Base-by-base conservation (phyloP, 495 filamentous ascomycete species). In the Podospora australis region DNA sequence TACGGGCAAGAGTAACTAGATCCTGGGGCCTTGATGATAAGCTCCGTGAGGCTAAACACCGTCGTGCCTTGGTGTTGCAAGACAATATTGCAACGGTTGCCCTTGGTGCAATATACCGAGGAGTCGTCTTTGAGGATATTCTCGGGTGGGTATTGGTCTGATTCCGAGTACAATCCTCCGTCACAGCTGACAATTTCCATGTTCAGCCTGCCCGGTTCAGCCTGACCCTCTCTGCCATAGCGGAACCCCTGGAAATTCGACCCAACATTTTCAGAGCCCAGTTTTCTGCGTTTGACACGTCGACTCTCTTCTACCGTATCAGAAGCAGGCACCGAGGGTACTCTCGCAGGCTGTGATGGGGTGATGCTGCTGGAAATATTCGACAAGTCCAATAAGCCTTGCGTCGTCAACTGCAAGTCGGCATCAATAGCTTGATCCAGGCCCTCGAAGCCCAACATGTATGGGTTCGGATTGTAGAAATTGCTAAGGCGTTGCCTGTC, bases 181-280 rank as follows among this genome's bases (percentile, higher is more conserved):
- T 96, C 91, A 58, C 90, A 97, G 71, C 79, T 88, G 14, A 82
- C 78, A 44, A 96, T 78, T 59, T 92, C 84, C 87, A 96, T 90
- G 48, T 76, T 81, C 48, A 96, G 65, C 50, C 77, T 71, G 10
- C 88, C 88, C 0, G 88, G 77, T 26, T 90, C 84, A 5, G 90
- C 83, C 59, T 95, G 89, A 14, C 90, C 90, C 59, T 80, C 86
- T 54, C 81, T 79, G 2, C 88, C 90, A 52, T 95, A 95, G 46
- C 75, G 79, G 44, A 90, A 83, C 4, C 75, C 77, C 39, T 72
- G 71, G 19, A 78, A 71, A 11, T 71, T 72, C 26, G 77, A 65
- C 6, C 67, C 59, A 9, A 70, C 54, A 46, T 70, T 71, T 44
- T 88, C 84, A 5, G 77, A 66, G 39, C 88, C 84, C 25, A 91